phyloP scores from a whole-genome alignment of 768 basidiomycete species.

The Boletus vinaceobasis region DNA sequence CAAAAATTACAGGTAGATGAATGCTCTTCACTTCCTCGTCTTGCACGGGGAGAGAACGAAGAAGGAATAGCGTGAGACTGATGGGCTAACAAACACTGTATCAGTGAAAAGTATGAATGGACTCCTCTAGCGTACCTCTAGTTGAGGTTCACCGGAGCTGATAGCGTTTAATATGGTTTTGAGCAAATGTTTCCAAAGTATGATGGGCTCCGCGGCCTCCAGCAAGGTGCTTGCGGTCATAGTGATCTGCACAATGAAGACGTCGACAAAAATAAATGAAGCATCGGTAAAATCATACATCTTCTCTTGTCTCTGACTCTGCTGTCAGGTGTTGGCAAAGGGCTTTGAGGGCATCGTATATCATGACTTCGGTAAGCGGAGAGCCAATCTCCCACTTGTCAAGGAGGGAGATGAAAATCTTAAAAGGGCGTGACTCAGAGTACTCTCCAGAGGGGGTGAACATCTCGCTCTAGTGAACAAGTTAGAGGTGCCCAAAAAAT shows the following conservation, averaged over 20 bases:
- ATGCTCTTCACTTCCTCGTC: slow-evolving; percentile 85
- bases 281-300: slow-evolving; percentile 42
- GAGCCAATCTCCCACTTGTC: slow-evolving; percentile 98
- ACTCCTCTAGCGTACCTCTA: slow-evolving; percentile 44
- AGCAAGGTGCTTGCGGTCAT: slow-evolving; percentile 87
- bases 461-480: slow-evolving; percentile 64
- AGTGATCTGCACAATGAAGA: slow-evolving; percentile 44
- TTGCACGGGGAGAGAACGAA: slow-evolving; percentile 68
- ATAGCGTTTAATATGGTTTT: slow-evolving; percentile 54
- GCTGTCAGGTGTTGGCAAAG: slow-evolving; percentile 55
- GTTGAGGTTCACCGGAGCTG: slow-evolving; percentile 35
- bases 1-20: slow-evolving; percentile 78
- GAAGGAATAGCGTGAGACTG: slow-evolving; percentile 65
- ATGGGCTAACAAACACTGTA: slow-evolving; percentile 47
- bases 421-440: slow-evolving; percentile 83
- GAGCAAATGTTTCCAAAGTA: slow-evolving; percentile 81
- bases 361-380: slow-evolving; percentile 70
- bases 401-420: slow-evolving; percentile 89
- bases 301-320: slow-evolving; percentile 52
- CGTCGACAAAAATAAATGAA: neutral
- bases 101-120: slow-evolving; percentile 2
- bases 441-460: slow-evolving; percentile 66
- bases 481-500: slow-evolving; percentile 10
- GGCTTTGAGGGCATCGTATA: slow-evolving; percentile 76
- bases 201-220: slow-evolving; percentile 86